Conservation (phyloP, 2,329 filamentous ascomycete genomes). For the Whalleya microplaca region DNA sequence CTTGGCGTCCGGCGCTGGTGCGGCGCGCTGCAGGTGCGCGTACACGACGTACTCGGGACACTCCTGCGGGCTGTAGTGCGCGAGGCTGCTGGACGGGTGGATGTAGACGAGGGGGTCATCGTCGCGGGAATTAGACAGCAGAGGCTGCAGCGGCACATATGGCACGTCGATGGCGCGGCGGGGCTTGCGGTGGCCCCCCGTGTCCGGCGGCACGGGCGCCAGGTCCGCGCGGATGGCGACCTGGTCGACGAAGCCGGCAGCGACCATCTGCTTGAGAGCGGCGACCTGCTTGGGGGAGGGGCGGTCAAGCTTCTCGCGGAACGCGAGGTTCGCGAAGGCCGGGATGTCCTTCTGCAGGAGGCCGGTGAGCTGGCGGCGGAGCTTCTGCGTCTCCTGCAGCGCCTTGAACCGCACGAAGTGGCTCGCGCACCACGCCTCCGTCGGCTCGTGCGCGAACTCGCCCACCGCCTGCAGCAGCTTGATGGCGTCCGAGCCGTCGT, state of each 20-base stretch:
- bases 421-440: constrained; percentile 74
- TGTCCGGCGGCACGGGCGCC: constrained; percentile 72
- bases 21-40: constrained; percentile 75
- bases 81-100: constrained; percentile 82
- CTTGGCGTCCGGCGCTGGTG: constrained; percentile 51
- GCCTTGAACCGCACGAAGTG: constrained; percentile 89
- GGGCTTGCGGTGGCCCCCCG: constrained; percentile 65
- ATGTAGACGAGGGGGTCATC: constrained; percentile 81
- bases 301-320: constrained; percentile 59
- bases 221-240: constrained; percentile 90
- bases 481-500: constrained; percentile 83
- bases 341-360: constrained; percentile 78
- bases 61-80: constrained; percentile 69
- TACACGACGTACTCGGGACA: constrained; percentile 90
- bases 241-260: constrained; percentile 92
- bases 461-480: constrained; percentile 89
- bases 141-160: constrained; percentile 82
- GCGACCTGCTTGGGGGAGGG: constrained; percentile 72
- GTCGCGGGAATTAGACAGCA: no score
- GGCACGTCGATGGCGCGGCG: constrained; percentile 89
- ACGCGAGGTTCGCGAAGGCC: constrained; percentile 60
- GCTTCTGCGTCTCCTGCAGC: constrained; percentile 81
- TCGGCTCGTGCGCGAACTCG: constrained; percentile 77
- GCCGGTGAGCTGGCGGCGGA: constrained; percentile 80
- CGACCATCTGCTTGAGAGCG: constrained; percentile 86